phyloP scores from a whole-genome alignment of 2,329 filamentous ascomycete species.

The Trichoderma sp. region DNA sequence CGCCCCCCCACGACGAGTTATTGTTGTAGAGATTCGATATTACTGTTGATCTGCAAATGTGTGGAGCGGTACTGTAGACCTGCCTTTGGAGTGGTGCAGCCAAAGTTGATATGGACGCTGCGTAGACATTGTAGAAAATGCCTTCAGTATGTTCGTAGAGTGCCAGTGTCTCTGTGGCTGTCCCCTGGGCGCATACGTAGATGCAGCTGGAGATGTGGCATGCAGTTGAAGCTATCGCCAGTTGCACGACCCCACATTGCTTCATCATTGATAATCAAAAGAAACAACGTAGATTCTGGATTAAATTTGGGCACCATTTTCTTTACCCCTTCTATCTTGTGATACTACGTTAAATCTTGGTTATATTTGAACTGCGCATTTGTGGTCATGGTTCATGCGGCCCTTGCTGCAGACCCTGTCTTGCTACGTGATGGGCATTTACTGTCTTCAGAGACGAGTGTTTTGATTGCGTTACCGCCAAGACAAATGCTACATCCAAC shows the following conservation, averaged over 20 bases:
- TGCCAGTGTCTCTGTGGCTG: background rate
- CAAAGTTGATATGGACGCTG: background rate
- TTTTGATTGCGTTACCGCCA: background rate
- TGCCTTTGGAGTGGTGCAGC: background rate
- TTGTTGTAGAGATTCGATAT: background rate
- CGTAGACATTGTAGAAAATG: background rate
- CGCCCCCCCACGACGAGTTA: background rate
- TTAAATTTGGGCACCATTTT: background rate
- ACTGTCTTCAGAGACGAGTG: background rate
- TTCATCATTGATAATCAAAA: background rate
- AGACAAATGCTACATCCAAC: background rate
- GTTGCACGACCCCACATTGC: background rate
- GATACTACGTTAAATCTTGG: background rate
- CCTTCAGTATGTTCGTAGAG: background rate
- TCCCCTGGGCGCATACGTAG: background rate
- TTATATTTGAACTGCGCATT: background rate
- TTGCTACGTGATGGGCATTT: background rate
- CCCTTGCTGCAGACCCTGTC: background rate
- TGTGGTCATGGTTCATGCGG: background rate
- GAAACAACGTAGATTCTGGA: background rate
- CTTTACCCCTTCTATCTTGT: background rate
- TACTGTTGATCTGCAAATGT: background rate
- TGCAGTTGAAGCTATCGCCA: conserved; percentile 15
- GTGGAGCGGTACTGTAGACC: background rate
- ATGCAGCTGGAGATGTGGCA: background rate